phyloP scores from a whole-genome alignment of 2,329 filamentous ascomycete species.

The Cryphonectria naterciae region DNA sequence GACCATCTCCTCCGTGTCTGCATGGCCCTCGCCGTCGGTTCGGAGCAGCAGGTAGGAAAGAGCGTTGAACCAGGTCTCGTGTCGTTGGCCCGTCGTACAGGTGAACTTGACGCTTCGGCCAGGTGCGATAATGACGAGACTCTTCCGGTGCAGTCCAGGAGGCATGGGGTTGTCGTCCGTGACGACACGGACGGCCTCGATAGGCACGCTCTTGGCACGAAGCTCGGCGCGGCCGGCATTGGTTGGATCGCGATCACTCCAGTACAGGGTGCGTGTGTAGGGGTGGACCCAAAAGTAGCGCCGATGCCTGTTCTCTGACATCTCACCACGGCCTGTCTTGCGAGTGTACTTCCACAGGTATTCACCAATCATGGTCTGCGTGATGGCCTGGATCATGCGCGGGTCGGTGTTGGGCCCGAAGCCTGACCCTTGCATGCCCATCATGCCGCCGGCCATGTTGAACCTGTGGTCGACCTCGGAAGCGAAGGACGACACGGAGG shows the following conservation, averaged over 20 bases:
- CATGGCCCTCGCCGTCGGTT: slow-evolving; percentile 66
- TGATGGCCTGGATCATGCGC: slow-evolving; percentile 98
- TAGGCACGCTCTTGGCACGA: slow-evolving; percentile 84
- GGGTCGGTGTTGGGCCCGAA: slow-evolving; percentile 81
- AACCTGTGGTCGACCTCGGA: slow-evolving; percentile 93
- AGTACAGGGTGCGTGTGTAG: slow-evolving; percentile 94
- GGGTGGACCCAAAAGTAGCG: slow-evolving; percentile 99
- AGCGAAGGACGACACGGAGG: slow-evolving; percentile 92
- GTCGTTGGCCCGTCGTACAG: slow-evolving; percentile 87
- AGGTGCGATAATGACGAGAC: slow-evolving; percentile 85
- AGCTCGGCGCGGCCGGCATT: slow-evolving; percentile 76
- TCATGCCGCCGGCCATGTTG: slow-evolving; percentile 67
- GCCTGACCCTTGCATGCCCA: slow-evolving; percentile 57
- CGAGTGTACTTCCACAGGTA: slow-evolving; percentile 99
- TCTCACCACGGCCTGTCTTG: slow-evolving; percentile 84
- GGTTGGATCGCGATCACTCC: slow-evolving; percentile 89
- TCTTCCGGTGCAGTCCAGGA: slow-evolving; percentile 92
- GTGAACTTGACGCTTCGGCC: slow-evolving; percentile 92
- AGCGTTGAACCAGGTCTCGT: slow-evolving; percentile 99
- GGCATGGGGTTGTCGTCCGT: slow-evolving; percentile 95
- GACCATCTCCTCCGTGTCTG: slow-evolving; percentile 63
- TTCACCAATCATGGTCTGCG: slow-evolving; percentile 99
- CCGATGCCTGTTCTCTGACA: slow-evolving; percentile 87
- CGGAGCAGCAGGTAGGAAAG: slow-evolving; percentile 89
- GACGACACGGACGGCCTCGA: slow-evolving; percentile 90